Base-by-base conservation (phyloP, 1,139 yeast genomes). In the Debaryomycetaceae sp. region DNA sequence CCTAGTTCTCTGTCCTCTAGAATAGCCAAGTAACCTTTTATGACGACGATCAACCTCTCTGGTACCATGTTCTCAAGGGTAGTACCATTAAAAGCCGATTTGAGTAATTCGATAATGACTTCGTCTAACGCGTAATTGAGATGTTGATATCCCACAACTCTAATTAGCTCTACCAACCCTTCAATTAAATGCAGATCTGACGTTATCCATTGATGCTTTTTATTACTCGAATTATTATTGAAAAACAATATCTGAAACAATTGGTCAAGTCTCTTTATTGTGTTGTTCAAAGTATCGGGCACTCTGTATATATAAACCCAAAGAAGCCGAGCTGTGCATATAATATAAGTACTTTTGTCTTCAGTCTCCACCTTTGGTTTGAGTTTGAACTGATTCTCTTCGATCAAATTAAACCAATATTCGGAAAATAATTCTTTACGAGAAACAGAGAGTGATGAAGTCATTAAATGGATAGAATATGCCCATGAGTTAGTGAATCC, bases 301-400 rank as follows among this genome's bases (percentile, higher is more conserved):
- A 91, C 81, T 48, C 99, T 75, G 61, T 85, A 88, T 31, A 91
- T 68, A 57, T 87, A 93, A 0, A 91, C 96, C 99, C 99, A 95
- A 0, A 87, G 64, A 34, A 95, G 68, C 45, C 97, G 70, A 0
- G 96, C 76, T 6, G 83, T 66, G 44, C 93, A 85, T 0, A 81
- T 78, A 11, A 88, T 76, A 42, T 82, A 76, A 1, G 81, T 78
- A 1, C 80, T 72, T 50, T 84, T 83, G 46, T 87, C 95, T 24
- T 80, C 81, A 36, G 57, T 70, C 53, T 66, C 73, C 40, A 64
- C 67, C 42, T 66, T 66, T 3, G 75, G 70, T 44, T 65, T 70
- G 36, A 75, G 61, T 49, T 70, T 71, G 47, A 54, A 57, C 23
- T 57, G 50, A 46, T 71, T 72, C 8, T 65, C 65, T 49, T 89